Evolutionary conservation across 2,329 filamentous ascomycete genomes (phyloP), one percentile per base, ranked within the genome.

Genomic region (Tolypocladium inflatum): DNA sequence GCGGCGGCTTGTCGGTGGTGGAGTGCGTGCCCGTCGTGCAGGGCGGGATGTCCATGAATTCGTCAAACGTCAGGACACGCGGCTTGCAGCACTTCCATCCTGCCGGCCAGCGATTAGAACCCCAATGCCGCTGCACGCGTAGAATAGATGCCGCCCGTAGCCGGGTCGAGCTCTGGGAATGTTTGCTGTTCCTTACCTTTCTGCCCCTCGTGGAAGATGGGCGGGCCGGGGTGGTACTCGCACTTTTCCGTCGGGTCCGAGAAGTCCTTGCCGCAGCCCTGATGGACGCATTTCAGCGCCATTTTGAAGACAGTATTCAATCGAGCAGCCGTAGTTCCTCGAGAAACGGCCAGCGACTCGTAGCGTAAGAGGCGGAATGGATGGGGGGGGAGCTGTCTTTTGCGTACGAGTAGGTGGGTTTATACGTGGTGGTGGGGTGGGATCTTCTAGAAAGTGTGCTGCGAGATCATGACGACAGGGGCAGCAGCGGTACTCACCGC

Each of bases 41-140:
- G 42, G 94, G 93, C 55, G 89, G 80, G 66, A 99, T 97, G 60
- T 80, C 74, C 74, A 99, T 90, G 80, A 99, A 99, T 76, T 99
- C 94, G 76, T 99, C 94, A 72, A 99, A 99, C 60, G 91, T 97
- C 67, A 99, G 80, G 67, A 97, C 91, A 68, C 94, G 89, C 58
- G 92, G 88, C 77, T 97, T 97, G 83, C 94, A 99, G 80, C 94
- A 99, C 78, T 96, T 95, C 93, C 94, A 97, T 70, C 94, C 93
- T 97, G 68, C 51, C 26, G 13, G 15, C 19, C 19, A 33, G 11
- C 30, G 11, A 15, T 52, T 37, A 52, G 48, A 37, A 52, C 30
- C 10, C 19, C 30, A 15, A 37, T 52, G 30, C 8, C 30, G 21
- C 7, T 52, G 17, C 30, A 52, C 30, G 19, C 30, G 48, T 8